Conservation (phyloP, 2,329 filamentous ascomycete species). For the Aspergillus melleus region DNA sequence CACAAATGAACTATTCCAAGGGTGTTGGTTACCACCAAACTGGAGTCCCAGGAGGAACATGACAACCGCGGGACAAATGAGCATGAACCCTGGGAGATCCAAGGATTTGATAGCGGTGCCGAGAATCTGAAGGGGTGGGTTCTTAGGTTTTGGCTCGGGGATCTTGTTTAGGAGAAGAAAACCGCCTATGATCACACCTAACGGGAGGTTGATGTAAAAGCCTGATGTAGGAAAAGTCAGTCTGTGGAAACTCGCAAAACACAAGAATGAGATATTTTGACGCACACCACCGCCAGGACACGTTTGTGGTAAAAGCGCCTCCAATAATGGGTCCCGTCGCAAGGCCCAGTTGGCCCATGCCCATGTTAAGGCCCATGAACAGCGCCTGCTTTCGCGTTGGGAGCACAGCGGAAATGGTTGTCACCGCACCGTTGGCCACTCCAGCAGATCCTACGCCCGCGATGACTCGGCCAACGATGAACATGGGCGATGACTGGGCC, state of each 20-base stretch:
- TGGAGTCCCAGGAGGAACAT: conserved; percentile 43
- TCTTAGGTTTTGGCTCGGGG: conserved; percentile 26
- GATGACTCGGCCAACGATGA: conserved; percentile 28
- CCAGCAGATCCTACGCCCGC: conserved; percentile 27
- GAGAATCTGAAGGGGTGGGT: conserved; percentile 19
- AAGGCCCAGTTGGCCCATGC: conserved; percentile 6
- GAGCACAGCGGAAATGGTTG: conserved; percentile 17
- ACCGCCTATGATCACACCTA: conserved; percentile 28
- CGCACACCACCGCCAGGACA: conserved; percentile 39
- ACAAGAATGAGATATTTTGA: not conserved
- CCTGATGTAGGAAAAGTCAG: not conserved
- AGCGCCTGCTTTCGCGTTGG: conserved; percentile 17
- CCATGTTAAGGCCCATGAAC: conserved; percentile 22
- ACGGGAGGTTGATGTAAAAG: conserved; percentile 41
- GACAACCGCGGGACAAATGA: conserved; percentile 34
- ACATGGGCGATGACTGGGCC: conserved; percentile 26
- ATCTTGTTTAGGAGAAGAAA: conserved; percentile 29
- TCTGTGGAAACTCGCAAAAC: not conserved
- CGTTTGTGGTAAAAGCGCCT: conserved; percentile 35
- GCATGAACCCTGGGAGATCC: conserved; percentile 37
- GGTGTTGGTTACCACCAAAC: conserved; percentile 28
- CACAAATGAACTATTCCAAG: not conserved
- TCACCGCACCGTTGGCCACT: conserved; percentile 19
- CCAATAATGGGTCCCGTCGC: conserved; percentile 34
- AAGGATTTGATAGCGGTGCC: conserved; percentile 8